phyloP scores from a whole-genome alignment of 306 rosid species.

The Citrullus amarus region DNA sequence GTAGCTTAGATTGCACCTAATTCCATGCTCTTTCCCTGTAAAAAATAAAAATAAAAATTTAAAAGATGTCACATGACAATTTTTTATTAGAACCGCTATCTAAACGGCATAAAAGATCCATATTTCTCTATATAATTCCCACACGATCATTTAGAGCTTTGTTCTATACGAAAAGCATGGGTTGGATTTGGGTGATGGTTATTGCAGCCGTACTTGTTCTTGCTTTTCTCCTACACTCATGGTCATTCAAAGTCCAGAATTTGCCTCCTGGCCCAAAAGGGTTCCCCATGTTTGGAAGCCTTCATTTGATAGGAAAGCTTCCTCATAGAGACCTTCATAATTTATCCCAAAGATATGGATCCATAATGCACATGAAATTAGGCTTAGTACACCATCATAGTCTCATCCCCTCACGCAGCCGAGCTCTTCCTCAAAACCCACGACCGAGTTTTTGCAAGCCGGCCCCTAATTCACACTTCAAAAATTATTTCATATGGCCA shows the following conservation, averaged over 20 bases:
- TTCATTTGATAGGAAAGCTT: conserved; percentile 31
- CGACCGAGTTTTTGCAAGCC: background rate
- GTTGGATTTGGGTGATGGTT: too few relatives aligned
- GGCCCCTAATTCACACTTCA: background rate
- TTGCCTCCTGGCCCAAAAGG: conserved; percentile 29
- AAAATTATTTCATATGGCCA: too few relatives aligned
- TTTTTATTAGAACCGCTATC: too few relatives aligned
- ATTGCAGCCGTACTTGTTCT: background rate
- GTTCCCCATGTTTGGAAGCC: conserved; percentile 44
- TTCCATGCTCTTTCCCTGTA: too few relatives aligned
- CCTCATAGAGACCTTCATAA: conserved; percentile 35
- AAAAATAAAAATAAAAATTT: too few relatives aligned
- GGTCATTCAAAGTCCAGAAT: background rate
- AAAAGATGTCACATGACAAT: too few relatives aligned
- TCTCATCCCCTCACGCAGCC: background rate
- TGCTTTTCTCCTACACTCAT: background rate
- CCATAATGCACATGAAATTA: background rate
- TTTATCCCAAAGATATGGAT: conserved; percentile 22
- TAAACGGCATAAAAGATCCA: too few relatives aligned
- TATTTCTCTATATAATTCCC: too few relatives aligned
- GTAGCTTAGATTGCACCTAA: too few relatives aligned
- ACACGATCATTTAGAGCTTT: too few relatives aligned
- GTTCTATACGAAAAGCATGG: too few relatives aligned
- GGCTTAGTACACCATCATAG: background rate
- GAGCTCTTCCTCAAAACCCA: background rate